Evolutionary conservation across 2,329 filamentous ascomycete species (phyloP), one percentile per base, ranked within the genome.

Genomic region (Xylaria sp.): DNA sequence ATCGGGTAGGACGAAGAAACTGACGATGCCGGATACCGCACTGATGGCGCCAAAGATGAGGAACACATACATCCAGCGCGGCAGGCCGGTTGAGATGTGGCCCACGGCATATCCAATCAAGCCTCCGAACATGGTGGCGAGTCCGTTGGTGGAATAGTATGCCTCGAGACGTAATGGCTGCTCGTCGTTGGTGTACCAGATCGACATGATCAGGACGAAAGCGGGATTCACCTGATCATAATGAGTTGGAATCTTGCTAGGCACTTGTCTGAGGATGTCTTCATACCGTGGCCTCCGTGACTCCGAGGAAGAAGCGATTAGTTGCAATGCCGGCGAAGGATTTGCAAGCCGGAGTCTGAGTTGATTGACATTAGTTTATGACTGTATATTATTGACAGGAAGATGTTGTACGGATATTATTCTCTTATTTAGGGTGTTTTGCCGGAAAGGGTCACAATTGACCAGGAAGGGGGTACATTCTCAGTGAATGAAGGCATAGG

Each of bases 1-100:
- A 68, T 90, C 84, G 0, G 87, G 82, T 1, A 90, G 76, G 47
- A 83, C 69, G 63, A 83, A 79, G 71, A 82, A 80, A 11, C 81
- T 81, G 1, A 80, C 70, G 7, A 86, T 70, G 0, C 82, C 83
- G 80, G 82, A 84, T n/a, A 75, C 68, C 19, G 78, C 72, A 37
- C 82, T 82, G 59, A 84, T 77, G 62, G 81, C 78, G 1, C 82
- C 78, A 65, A 84, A 83, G 61, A 86, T 83, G 13, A 85, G 64
- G 71, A 84, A 87, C 18, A 84, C 69, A 49, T 72, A 73, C 67
- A 71, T 71, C 70, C 70, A 71, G 23, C 58, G 56, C 11, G 64
- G 62, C 9, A 72, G 67, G 6, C 68, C 68, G 1, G 68, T 69
- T 60, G 72, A 77, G 64, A 86, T 86, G 66, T 86, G 81, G 1